phyloP scores from a whole-genome alignment of 2,329 filamentous ascomycete genomes.

The Pestalotiopsis sp. region DNA sequence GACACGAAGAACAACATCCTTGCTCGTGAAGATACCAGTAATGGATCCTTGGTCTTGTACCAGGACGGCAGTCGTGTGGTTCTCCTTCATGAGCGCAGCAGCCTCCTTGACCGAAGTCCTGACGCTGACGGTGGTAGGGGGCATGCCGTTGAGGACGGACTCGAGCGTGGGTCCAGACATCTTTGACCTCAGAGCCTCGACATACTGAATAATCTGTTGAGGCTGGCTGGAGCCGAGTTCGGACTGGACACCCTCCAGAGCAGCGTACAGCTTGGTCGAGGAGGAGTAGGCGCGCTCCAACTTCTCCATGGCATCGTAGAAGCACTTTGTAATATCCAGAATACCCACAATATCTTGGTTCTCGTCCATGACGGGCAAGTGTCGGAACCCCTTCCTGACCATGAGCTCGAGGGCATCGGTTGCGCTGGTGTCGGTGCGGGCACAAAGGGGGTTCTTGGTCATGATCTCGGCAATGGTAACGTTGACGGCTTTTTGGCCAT shows the following conservation, averaged over 20 bases:
- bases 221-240: slow-evolving; percentile 95
- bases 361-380: slow-evolving; percentile 98
- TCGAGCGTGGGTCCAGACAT: slow-evolving; percentile 98
- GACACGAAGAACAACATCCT: slow-evolving; percentile 96
- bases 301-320: slow-evolving; percentile 99
- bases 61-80: slow-evolving; percentile 94
- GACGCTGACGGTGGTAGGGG: slow-evolving; percentile 93
- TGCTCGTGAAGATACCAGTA: slow-evolving; percentile 99
- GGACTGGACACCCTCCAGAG: slow-evolving; percentile 94
- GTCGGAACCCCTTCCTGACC: slow-evolving; percentile 97
- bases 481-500: slow-evolving; percentile 83
- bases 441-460: slow-evolving; percentile 99
- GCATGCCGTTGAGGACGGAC: slow-evolving; percentile 87
- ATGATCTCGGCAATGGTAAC: slow-evolving; percentile 98
- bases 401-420: slow-evolving; percentile 97
- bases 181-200: slow-evolving; percentile 90
- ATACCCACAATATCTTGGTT: slow-evolving; percentile 99
- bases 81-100: slow-evolving; percentile 95
- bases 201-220: slow-evolving; percentile 98
- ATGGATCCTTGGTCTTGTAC: slow-evolving; percentile 97
- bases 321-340: slow-evolving; percentile 98
- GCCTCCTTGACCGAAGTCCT: slow-evolving; percentile 96
- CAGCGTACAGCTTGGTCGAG: slow-evolving; percentile 97
- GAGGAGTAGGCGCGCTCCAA: slow-evolving; percentile 96
- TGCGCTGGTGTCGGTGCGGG: slow-evolving; percentile 94